These are phyloP conservation scores for Cronartium ribicola DNA, from an alignment of 1,284 basidiomycete species.

Conservation along the genomic window DNA sequence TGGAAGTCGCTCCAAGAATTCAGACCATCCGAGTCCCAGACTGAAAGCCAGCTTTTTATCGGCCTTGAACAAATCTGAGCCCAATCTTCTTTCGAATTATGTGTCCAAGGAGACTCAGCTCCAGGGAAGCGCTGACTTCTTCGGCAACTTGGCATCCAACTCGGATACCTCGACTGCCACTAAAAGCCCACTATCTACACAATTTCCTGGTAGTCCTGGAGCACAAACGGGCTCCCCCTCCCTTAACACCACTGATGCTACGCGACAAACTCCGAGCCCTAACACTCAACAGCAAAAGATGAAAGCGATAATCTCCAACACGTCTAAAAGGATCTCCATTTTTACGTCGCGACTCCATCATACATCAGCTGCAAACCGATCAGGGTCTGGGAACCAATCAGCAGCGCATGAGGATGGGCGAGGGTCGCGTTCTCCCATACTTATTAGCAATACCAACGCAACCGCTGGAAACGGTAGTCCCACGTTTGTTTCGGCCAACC, in stretches of 20 bases:
- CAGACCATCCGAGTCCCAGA: slow-evolving; percentile 6
- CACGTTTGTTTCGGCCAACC: not conserved
- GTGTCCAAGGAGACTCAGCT: not conserved
- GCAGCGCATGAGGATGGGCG: not conserved
- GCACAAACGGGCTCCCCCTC: not conserved
- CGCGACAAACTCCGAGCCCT: not conserved
- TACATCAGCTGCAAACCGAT: not conserved
- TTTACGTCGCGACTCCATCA: slow-evolving; percentile 31
- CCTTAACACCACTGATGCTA: not conserved
- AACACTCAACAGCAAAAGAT: slow-evolving; percentile 23
- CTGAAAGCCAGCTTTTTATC: slow-evolving; percentile 23
- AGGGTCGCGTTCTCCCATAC: not conserved
- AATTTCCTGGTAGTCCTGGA: slow-evolving; percentile 1
- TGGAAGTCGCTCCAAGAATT: slow-evolving; percentile 10
- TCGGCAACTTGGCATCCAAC: not conserved
- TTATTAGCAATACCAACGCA: not conserved
- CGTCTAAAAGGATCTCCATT: slow-evolving; percentile 25
- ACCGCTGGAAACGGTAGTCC: not conserved
- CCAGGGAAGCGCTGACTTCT: not conserved
- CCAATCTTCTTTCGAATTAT: not conserved
- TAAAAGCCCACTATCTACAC: not conserved
- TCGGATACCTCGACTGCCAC: not conserved
- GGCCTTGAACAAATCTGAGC: slow-evolving; percentile 29
- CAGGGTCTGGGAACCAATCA: not conserved
- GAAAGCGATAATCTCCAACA: slow-evolving; percentile 17